phyloP scores from a whole-genome alignment of 2,329 filamentous ascomycete genomes.

The Ceratocystis papillata region DNA sequence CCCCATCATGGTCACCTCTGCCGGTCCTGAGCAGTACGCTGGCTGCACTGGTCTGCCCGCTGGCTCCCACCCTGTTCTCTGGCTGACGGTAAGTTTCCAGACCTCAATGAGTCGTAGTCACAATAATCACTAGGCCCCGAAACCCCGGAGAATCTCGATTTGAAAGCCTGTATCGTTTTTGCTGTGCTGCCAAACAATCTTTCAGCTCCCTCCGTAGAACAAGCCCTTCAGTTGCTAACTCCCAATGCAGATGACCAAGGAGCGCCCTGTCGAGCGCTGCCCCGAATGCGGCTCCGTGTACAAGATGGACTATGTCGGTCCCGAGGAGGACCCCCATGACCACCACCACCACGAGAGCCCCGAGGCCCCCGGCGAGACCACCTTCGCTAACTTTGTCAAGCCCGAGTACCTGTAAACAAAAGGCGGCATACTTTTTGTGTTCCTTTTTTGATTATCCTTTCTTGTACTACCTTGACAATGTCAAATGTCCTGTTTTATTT shows the following conservation, averaged over 20 bases:
- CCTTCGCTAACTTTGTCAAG: conserved; percentile 90
- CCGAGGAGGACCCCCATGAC: conserved; percentile 59
- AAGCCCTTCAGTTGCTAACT: not conserved
- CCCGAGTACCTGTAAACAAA: conserved; percentile 72
- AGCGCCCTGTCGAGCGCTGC: conserved; percentile 89
- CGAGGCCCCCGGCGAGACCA: conserved; percentile 65
- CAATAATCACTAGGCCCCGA: not conserved
- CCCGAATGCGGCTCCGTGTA: conserved; percentile 91
- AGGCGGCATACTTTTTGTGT: not conserved
- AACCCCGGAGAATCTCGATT: not conserved
- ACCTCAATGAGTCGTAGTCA: not conserved
- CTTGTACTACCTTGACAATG: conserved; percentile 12
- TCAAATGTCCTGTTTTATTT: conserved; percentile 16
- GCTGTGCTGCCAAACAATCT: not conserved
- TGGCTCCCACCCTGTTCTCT: conserved; percentile 82
- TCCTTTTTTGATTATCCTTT: conserved; percentile 11
- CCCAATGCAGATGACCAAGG: conserved; percentile 58
- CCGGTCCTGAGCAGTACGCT: conserved; percentile 89
- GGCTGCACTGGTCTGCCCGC: conserved; percentile 91
- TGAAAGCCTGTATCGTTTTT: not conserved
- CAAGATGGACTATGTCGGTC: conserved; percentile 95
- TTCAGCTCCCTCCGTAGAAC: not conserved
- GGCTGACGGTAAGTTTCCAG: conserved; percentile 63
- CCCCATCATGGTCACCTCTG: conserved; percentile 82
- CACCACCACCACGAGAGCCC: conserved; percentile 53